Evolutionary conservation across 495 filamentous ascomycete species (phyloP).

Genomic region (Penicillium nucicola): DNA sequence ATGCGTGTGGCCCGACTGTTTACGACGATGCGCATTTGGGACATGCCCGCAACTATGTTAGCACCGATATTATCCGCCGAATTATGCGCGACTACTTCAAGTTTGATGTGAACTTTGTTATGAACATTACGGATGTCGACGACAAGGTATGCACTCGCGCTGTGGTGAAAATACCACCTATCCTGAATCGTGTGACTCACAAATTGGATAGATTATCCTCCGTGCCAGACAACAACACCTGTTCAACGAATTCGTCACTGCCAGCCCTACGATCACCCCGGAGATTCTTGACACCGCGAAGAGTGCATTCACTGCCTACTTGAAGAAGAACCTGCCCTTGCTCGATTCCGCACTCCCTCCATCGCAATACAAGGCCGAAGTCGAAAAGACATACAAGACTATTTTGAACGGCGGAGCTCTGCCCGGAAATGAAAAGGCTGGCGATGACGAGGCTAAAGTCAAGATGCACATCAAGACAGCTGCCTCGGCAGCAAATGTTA

Average conservation of each 20-base stretch:
- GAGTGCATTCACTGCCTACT: conserved; percentile 68
- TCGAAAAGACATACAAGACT: conserved; percentile 58
- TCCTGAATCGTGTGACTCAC: conserved; percentile 5
- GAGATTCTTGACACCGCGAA: conserved; percentile 54
- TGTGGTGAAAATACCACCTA: background rate
- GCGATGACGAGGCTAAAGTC: conserved; percentile 78
- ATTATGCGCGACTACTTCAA: conserved; percentile 84
- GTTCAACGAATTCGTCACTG: conserved; percentile 51
- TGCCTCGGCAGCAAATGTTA: conserved; percentile 55
- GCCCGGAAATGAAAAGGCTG: conserved; percentile 58
- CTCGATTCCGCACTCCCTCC: conserved; percentile 42
- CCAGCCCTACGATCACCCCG: conserved; percentile 46
- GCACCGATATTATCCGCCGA: conserved; percentile 85
- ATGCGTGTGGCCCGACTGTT: conserved; percentile 88
- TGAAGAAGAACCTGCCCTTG: conserved; percentile 71
- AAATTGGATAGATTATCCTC: conserved; percentile 66
- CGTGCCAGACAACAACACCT: conserved; percentile 75
- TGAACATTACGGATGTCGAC: conserved; percentile 94
- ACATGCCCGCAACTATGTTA: conserved; percentile 92
- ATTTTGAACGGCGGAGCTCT: conserved; percentile 53
- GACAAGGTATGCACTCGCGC: conserved; percentile 62
- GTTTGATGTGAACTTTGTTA: conserved; percentile 84
- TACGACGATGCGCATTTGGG: conserved; percentile 91
- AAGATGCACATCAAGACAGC: conserved; percentile 92
- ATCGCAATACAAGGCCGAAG: conserved; percentile 49